phyloP scores from a whole-genome alignment of 2,329 filamentous ascomycete species.

The Neophaeococcomyces mojaviensis region DNA sequence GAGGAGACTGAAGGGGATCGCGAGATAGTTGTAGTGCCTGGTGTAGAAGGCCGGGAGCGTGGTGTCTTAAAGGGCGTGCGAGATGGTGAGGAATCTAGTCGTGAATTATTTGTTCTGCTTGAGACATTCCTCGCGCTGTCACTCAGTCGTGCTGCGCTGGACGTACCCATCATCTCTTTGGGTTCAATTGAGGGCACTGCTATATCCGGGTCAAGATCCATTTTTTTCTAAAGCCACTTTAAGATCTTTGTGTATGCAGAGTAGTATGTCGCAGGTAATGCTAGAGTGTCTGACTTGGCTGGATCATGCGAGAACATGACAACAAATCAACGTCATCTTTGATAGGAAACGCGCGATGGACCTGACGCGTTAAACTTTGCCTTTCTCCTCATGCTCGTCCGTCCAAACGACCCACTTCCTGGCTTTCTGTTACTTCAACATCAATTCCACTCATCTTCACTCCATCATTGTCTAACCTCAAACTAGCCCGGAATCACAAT shows the following conservation, averaged over 20 bases:
- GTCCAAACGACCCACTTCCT: no score
- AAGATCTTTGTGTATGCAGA: neutral
- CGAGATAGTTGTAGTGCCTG: constrained; percentile 7
- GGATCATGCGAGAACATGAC: no score
- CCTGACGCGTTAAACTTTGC: no score
- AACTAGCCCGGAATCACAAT: no score
- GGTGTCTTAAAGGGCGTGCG: constrained; percentile 15
- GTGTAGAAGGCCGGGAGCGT: constrained; percentile 12
- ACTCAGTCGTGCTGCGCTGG: neutral
- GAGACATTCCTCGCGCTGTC: constrained; percentile 8
- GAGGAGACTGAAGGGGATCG: constrained; percentile 21
- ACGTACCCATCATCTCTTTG: neutral
- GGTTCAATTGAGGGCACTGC: constrained; percentile 10
- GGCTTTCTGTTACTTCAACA: no score
- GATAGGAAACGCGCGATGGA: no score
- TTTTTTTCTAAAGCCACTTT: neutral
- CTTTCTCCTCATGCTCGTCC: no score
- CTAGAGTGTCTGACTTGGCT: neutral
- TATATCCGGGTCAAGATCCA: constrained; percentile 10
- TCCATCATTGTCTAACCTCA: no score
- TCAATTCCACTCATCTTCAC: no score
- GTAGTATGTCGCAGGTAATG: neutral
- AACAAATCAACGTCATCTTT: constrained; percentile 9
- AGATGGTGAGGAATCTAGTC: constrained; percentile 12
- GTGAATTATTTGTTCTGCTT: neutral